A percentile compares a stretch with the other conserved stretches of the same genome.
Evolutionary conservation across 352 stramenopile species (phyloP).

Genomic region (Phytophthora niederhauseri): DNA sequence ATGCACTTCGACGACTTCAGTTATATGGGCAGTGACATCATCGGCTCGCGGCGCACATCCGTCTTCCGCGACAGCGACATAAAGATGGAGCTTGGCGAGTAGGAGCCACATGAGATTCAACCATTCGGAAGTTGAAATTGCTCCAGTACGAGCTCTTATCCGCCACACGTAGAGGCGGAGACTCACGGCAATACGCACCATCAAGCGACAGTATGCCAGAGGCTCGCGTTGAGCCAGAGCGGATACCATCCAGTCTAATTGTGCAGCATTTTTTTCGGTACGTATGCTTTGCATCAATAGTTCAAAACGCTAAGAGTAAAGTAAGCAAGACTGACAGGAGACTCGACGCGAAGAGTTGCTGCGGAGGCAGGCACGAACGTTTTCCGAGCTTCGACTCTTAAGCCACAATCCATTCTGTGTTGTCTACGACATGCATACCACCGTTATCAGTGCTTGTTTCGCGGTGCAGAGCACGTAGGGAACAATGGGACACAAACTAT

Average conservation of each 20-base stretch:
- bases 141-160: conserved; percentile 17
- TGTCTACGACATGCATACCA: background rate
- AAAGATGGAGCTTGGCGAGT: conserved; percentile 85
- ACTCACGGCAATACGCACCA: conserved; percentile 13
- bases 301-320: conserved; percentile 30
- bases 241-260: conserved; percentile 24
- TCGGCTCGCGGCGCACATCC: conserved; percentile 81
- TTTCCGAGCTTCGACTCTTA: conserved; percentile 22
- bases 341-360: conserved; percentile 20
- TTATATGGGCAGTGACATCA: conserved; percentile 89
- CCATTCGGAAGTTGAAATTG: conserved; percentile 32
- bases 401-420: conserved; percentile 21
- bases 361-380: conserved; percentile 13
- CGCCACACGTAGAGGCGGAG: conserved; percentile 3
- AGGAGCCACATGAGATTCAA: conserved; percentile 23
- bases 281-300: conserved; percentile 29
- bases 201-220: conserved; percentile 14
- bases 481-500: conserved; percentile 9
- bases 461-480: background rate
- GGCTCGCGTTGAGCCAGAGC: conserved; percentile 15
- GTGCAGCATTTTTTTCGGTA: conserved; percentile 21
- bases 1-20: conserved; percentile 91
- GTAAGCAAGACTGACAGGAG: conserved; percentile 21
- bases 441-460: background rate
- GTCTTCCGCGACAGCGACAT: conserved; percentile 86